Percentiles rank a stretch among this genome's conserved stretches.
phyloP scores from a whole-genome alignment of 2,329 filamentous ascomycete genomes.

The Drechslerella coelobrocha region DNA sequence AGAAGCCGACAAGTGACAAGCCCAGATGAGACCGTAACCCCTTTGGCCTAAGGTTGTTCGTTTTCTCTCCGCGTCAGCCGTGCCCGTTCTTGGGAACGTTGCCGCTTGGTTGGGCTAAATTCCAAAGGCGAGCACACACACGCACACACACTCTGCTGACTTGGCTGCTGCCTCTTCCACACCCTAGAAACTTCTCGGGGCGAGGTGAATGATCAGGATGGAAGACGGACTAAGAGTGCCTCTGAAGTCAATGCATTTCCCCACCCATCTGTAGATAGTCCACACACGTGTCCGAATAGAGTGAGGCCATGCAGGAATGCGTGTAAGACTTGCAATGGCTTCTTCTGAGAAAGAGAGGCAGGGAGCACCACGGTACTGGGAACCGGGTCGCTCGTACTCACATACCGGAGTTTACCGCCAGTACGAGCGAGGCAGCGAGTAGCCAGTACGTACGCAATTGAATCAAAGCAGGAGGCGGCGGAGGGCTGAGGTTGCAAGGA shows the following conservation, averaged over 20 bases:
- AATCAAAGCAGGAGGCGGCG: conserved; percentile 1
- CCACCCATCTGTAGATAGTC: neutral
- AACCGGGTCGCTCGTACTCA: conserved; percentile 22
- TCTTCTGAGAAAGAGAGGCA: too few species aligned
- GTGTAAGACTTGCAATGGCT: too few species aligned
- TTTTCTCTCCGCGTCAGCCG: conserved; percentile 42
- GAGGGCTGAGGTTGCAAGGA: neutral
- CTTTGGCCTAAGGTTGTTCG: conserved; percentile 32
- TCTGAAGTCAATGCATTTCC: neutral
- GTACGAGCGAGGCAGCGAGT: conserved; percentile 13
- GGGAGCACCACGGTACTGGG: conserved; percentile 47
- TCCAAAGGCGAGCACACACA: too few species aligned
- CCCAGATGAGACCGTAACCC: conserved; percentile 1
- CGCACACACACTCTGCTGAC: neutral
- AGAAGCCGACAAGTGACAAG: neutral
- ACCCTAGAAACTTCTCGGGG: neutral
- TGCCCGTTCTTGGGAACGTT: conserved; percentile 48
- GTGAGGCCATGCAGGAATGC: neutral
- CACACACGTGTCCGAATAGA: neutral
- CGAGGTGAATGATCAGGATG: too few species aligned
- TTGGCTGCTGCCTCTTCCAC: neutral
- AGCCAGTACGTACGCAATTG: neutral
- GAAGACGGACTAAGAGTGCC: too few species aligned
- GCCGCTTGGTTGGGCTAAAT: conserved; percentile 22
- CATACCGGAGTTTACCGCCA: conserved; percentile 23